phyloP scores from a whole-genome alignment of 345 rosid species.

The Brassica juncea region DNA sequence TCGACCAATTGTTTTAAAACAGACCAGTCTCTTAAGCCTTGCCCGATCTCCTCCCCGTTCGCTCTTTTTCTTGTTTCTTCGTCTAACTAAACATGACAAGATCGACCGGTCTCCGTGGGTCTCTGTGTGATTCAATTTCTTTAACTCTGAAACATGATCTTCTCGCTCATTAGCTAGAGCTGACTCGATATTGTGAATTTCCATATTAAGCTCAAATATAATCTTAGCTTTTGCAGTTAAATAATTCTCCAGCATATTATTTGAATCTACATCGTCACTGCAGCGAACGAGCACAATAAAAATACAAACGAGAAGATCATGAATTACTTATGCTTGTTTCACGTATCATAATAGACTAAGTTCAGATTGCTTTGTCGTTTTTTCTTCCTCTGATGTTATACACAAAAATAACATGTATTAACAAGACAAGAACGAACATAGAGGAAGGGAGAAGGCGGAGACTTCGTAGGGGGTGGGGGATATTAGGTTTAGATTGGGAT shows the following conservation, averaged over 20 bases:
- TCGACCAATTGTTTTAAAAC: no score
- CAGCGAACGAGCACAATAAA: conserved; percentile 21
- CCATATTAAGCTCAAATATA: conserved; percentile 87
- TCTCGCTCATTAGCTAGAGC: conserved; percentile 80
- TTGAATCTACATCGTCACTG: conserved; percentile 81
- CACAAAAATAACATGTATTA: conserved; percentile 17
- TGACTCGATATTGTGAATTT: conserved; percentile 84
- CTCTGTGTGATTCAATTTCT: conserved; percentile 51
- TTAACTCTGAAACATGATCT: conserved; percentile 72
- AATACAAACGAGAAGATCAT: neutral
- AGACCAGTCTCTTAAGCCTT: no score
- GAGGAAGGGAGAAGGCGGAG: no score
- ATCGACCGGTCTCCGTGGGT: no score
- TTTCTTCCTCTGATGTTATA: conserved; percentile 75
- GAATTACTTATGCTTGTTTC: conserved; percentile 64
- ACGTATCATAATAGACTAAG: conserved; percentile 79
- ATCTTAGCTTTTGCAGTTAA: conserved; percentile 88
- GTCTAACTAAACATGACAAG: no score
- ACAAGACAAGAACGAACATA: conserved; percentile 10
- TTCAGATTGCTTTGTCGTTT: conserved; percentile 91
- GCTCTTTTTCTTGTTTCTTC: no score
- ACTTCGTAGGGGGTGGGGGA: no score
- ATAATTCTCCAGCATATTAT: conserved; percentile 81
- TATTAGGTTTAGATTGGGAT: no score
- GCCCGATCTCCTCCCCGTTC: no score